These are phyloP conservation scores for Rhodotorula kratochvilovae DNA, from an alignment of 768 basidiomycete species.

Conservation along the genomic window DNA sequence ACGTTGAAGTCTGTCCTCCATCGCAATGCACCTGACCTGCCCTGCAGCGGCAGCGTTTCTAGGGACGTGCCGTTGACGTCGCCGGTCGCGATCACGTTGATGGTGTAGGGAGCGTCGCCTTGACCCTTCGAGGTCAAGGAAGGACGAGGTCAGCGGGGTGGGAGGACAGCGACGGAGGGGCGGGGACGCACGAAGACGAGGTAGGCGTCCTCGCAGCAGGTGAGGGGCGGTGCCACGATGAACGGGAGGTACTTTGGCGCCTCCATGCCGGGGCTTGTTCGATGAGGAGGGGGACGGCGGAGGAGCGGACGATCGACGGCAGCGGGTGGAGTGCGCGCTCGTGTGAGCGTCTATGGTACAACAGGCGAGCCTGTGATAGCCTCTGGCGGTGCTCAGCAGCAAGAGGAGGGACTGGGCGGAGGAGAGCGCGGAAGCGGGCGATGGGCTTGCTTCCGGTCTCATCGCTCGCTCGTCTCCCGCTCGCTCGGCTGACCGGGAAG, in stretches of 20 bases:
- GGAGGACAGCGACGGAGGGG: not conserved
- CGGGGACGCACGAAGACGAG: constrained; percentile 6
- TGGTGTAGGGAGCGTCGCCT: constrained; percentile 11
- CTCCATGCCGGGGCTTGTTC: not conserved
- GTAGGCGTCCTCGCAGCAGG: constrained; percentile 7
- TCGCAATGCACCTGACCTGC: not conserved
- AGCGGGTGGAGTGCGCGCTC: too few relatives aligned
- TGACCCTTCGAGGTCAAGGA: constrained; percentile 3
- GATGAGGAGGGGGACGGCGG: not conserved
- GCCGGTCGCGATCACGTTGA: constrained; percentile 8
- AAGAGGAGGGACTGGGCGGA: too few relatives aligned
- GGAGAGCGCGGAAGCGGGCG: too few relatives aligned
- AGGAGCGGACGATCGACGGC: not conserved
- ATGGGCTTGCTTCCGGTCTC: too few relatives aligned
- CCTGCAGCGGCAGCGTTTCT: constrained; percentile 8
- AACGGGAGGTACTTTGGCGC: constrained; percentile 7
- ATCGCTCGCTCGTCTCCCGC: too few relatives aligned
- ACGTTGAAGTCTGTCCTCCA: constrained; percentile 14
- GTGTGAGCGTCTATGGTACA: too few relatives aligned
- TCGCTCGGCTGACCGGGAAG: too few relatives aligned
- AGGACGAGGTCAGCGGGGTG: not conserved
- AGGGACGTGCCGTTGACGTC: not conserved
- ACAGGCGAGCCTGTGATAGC: too few relatives aligned
- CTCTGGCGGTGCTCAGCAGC: too few relatives aligned
- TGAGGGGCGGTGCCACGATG: constrained; percentile 13